Percentiles rank a stretch among this genome's conserved stretches.
These are phyloP conservation scores for Sarocladium strictum DNA, from an alignment of 2,329 filamentous ascomycete species.

Conservation along the genomic window DNA sequence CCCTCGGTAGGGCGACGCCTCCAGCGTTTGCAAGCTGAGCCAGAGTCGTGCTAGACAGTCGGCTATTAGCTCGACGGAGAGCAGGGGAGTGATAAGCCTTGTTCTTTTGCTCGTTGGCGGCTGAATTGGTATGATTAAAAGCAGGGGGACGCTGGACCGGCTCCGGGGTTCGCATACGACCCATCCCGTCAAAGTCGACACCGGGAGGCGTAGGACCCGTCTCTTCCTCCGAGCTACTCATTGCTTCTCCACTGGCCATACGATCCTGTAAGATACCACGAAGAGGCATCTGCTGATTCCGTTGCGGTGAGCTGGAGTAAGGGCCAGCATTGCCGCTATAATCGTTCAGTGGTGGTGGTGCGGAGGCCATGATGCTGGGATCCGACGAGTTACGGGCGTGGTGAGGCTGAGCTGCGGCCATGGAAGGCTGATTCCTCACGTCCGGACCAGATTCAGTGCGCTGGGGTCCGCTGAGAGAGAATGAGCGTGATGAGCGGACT, in stretches of 20 bases:
- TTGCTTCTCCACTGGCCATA: constrained; percentile 42
- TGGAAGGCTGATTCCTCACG: constrained; percentile 27
- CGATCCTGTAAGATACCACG: constrained; percentile 37
- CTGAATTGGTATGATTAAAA: constrained; percentile 54
- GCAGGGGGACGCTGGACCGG: constrained; percentile 74
- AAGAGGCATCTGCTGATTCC: constrained; percentile 26
- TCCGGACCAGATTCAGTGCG: constrained; percentile 47
- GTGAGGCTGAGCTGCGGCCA: constrained; percentile 25
- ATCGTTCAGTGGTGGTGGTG: constrained; percentile 19
- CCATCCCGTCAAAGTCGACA: constrained; percentile 48
- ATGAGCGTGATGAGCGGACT: constrained; percentile 47
- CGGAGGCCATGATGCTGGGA: constrained; percentile 23
- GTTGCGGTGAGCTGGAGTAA: constrained; percentile 25
- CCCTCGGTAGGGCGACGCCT: constrained; percentile 39
- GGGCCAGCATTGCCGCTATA: constrained; percentile 19
- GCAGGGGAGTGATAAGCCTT: constrained; percentile 70
- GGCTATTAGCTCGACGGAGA: constrained; percentile 72
- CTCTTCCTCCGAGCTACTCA: constrained; percentile 52
- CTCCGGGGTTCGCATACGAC: constrained; percentile 58
- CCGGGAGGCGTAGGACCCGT: constrained; percentile 33
- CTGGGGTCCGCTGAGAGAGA: constrained; percentile 36
- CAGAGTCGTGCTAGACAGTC: constrained; percentile 76
- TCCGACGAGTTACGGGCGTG: constrained; percentile 46
- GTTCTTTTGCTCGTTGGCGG: constrained; percentile 54
- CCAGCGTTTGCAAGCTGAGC: constrained; percentile 71